These are phyloP conservation scores for Dactylonectria estremocensis DNA, from an alignment of 2,329 filamentous ascomycete species.

Conservation along the genomic window DNA sequence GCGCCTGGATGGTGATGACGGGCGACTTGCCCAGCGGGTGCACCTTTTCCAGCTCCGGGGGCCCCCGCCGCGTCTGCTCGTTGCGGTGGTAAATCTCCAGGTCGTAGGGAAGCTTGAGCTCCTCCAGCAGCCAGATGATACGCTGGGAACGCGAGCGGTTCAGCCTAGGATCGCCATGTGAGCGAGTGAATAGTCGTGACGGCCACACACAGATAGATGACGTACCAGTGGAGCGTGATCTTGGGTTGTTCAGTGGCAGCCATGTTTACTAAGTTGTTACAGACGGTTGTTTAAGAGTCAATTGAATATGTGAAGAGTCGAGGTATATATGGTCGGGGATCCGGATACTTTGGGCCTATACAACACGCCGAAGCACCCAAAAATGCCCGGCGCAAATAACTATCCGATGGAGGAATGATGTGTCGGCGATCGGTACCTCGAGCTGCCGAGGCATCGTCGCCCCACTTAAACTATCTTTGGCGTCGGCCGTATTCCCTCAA, in stretches of 20 bases:
- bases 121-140: conserved; percentile 88
- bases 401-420: conserved; percentile 32
- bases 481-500: conserved; percentile 12
- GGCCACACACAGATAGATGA: conserved; percentile 5
- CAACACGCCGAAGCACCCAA: conserved; percentile 13
- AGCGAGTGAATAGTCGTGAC: background rate
- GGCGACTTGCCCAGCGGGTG: conserved; percentile 93
- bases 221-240: conserved; percentile 76
- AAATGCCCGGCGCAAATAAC: conserved; percentile 36
- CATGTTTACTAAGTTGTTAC: conserved; percentile 35
- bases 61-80: conserved; percentile 75
- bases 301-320: background rate
- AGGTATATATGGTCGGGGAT: background rate
- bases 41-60: conserved; percentile 80
- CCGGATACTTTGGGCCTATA: background rate
- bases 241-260: conserved; percentile 60
- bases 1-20: conserved; percentile 75
- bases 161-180: conserved; percentile 72
- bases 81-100: conserved; percentile 84
- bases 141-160: conserved; percentile 86
- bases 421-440: conserved; percentile 33
- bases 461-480: conserved; percentile 7
- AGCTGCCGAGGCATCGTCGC: conserved; percentile 28
- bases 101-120: conserved; percentile 84
- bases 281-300: background rate